Evolutionary conservation across 257 asterid species (phyloP).

Genomic region (Avicennia marina): DNA sequence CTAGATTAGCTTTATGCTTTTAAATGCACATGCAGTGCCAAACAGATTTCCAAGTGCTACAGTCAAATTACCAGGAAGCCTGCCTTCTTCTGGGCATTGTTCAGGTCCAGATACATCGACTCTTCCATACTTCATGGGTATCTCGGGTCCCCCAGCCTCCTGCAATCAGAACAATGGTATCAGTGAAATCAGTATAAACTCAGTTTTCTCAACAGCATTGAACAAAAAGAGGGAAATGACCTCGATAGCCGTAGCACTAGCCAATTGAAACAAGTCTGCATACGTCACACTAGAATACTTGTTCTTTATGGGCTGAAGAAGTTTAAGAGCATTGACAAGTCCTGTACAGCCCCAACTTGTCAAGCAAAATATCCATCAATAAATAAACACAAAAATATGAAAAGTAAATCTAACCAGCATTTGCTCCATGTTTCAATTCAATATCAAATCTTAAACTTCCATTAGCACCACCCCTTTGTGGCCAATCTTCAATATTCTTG

Average conservation of each 20-base stretch:
- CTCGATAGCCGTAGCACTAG: conserved; percentile 97
- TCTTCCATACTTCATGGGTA: conserved; percentile 98
- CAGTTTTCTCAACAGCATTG: conserved; percentile 2
- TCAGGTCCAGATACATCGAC: conserved; percentile 79
- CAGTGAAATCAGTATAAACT: conserved; percentile 7
- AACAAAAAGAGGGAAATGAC: conserved; percentile 29
- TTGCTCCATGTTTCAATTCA: conserved; percentile 91
- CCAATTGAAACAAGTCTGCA: conserved; percentile 94
- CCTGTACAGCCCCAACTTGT: conserved; percentile 52
- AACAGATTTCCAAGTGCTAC: conserved; percentile 4
- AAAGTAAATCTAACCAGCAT: conserved; percentile 64
- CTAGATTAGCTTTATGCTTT: neutral
- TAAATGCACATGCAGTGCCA: no score
- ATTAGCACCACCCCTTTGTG: conserved; percentile 93
- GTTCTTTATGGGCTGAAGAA: conserved; percentile 92
- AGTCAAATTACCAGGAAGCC: conserved; percentile 81
- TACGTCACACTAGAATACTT: conserved; percentile 74
- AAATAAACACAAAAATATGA: neutral
- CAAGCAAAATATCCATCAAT: conserved; percentile 21
- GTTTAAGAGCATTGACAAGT: conserved; percentile 92
- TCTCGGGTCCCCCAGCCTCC: conserved; percentile 98
- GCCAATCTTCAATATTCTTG: conserved; percentile 89
- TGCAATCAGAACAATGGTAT: conserved; percentile 25
- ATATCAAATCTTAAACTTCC: conserved; percentile 92
- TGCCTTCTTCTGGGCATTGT: conserved; percentile 97